Evolutionary conservation across 2,329 filamentous ascomycete species (phyloP).

Genomic region (Polychaeton citri): DNA sequence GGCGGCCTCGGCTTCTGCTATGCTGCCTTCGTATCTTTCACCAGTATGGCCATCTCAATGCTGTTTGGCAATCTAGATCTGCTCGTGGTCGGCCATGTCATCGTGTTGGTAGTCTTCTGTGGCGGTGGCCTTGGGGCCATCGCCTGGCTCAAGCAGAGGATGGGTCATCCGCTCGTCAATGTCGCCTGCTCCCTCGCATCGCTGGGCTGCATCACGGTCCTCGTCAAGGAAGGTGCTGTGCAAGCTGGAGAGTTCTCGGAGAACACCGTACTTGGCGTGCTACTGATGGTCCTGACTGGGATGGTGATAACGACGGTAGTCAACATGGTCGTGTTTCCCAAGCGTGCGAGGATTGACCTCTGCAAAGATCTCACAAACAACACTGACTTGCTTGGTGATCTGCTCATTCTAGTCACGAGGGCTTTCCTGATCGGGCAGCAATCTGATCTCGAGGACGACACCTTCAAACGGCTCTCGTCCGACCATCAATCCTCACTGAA

Average conservation of each 20-base stretch:
- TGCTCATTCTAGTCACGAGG: conserved; percentile 67
- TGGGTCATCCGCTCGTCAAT: conserved; percentile 27
- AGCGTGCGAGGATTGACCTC: conserved; percentile 61
- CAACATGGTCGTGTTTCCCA: conserved; percentile 65
- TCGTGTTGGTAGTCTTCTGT: conserved; percentile 72
- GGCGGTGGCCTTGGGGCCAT: conserved; percentile 78
- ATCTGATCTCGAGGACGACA: conserved; percentile 54
- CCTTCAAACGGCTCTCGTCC: conserved; percentile 44
- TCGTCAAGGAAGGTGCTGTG: conserved; percentile 84
- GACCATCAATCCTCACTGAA: conserved; percentile 56
- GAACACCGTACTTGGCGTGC: conserved; percentile 65
- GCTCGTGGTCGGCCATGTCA: conserved; percentile 58
- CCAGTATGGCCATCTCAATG: conserved; percentile 80
- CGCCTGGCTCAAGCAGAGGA: conserved; percentile 31
- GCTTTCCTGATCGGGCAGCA: conserved; percentile 77
- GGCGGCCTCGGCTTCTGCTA: conserved; percentile 69
- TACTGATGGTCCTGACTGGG: conserved; percentile 74
- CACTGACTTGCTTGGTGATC: conserved; percentile 64
- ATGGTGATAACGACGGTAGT: conserved; percentile 58
- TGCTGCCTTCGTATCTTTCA: conserved; percentile 58
- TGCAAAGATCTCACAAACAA: conserved; percentile 60
- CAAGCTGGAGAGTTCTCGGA: conserved; percentile 71
- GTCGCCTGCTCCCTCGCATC: conserved; percentile 69
- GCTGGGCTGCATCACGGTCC: conserved; percentile 74
- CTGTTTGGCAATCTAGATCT: conserved; percentile 58